A percentile compares a stretch with the other conserved stretches of the same genome.
Evolutionary conservation across 225 moss, liverwort and hornwort genomes (phyloP).

Genomic region (Pleurozium schreberi): DNA sequence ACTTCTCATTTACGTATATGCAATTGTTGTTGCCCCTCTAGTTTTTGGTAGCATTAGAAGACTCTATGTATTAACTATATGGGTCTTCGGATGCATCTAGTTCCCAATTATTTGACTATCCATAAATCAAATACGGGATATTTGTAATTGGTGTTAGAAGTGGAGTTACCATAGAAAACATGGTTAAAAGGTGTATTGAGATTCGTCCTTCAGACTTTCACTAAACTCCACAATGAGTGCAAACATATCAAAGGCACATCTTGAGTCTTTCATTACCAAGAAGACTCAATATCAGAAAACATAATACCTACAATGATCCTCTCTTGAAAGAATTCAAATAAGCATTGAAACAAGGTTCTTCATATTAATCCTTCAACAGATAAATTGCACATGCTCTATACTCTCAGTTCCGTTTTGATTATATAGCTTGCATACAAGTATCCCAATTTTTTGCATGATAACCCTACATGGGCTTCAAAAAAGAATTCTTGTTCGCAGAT

Average conservation of each 20-base stretch:
- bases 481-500: not conserved
- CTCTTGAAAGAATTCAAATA: not conserved
- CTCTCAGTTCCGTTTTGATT: not conserved
- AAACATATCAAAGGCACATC: not conserved
- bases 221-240: not conserved
- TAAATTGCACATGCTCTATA: not conserved
- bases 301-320: not conserved
- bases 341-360: not conserved
- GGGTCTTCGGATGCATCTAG: not conserved
- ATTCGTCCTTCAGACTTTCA: not conserved
- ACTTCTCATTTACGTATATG: not conserved
- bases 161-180: not conserved
- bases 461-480: not conserved
- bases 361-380: not conserved
- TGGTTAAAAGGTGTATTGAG: not conserved
- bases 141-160: not conserved
- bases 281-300: not conserved
- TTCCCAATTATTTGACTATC: not conserved
- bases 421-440: not conserved
- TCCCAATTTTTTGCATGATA: not conserved
- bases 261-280: not conserved
- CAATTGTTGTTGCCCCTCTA: not conserved
- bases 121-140: not conserved
- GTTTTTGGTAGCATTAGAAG: not conserved
- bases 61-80: no score